Percentiles rank a stretch among this genome's conserved stretches.
Conservation (phyloP, 1,139 yeast genomes). For the Williopsis jadinii region DNA sequence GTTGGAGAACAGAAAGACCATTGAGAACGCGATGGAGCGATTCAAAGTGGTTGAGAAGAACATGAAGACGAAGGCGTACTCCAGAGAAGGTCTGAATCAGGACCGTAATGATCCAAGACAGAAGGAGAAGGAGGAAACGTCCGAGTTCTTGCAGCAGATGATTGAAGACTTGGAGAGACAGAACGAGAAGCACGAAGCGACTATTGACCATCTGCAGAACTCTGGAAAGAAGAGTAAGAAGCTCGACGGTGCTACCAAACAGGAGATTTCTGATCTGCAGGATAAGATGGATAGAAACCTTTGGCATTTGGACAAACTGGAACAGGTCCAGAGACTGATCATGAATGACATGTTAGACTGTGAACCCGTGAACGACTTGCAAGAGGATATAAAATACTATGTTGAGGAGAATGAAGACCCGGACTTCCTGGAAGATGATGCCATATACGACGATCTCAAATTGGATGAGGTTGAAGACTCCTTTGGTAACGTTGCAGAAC, state of each 20-base stretch:
- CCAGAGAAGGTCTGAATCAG: constrained; percentile 85
- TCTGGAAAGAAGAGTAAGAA: constrained; percentile 52
- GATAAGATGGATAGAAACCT: constrained; percentile 68
- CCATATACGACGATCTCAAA: constrained; percentile 82
- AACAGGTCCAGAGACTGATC: constrained; percentile 65
- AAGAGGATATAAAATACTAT: constrained; percentile 89
- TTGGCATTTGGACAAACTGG: constrained; percentile 74
- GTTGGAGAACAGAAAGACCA: constrained; percentile 73
- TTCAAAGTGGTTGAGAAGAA: constrained; percentile 93
- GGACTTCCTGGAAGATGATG: constrained; percentile 95
- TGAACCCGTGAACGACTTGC: constrained; percentile 69
- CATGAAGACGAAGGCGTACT: constrained; percentile 92
- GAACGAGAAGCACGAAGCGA: constrained; percentile 71
- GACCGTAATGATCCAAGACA: constrained; percentile 73
- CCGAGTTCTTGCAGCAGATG: constrained; percentile 63
- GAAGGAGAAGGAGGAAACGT: constrained; percentile 69
- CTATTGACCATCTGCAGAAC: constrained; percentile 53
- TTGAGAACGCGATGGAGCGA: constrained; percentile 93
- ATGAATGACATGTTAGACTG: constrained; percentile 83
- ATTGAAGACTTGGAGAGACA: constrained; percentile 83
- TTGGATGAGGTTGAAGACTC: constrained; percentile 61
- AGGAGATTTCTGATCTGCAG: constrained; percentile 54
- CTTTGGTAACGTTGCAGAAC: constrained; percentile 42
- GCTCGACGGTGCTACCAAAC: constrained; percentile 42
- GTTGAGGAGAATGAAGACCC: constrained; percentile 94